Conservation (phyloP, 441 rosid genomes). For the Erodium moschatum region DNA sequence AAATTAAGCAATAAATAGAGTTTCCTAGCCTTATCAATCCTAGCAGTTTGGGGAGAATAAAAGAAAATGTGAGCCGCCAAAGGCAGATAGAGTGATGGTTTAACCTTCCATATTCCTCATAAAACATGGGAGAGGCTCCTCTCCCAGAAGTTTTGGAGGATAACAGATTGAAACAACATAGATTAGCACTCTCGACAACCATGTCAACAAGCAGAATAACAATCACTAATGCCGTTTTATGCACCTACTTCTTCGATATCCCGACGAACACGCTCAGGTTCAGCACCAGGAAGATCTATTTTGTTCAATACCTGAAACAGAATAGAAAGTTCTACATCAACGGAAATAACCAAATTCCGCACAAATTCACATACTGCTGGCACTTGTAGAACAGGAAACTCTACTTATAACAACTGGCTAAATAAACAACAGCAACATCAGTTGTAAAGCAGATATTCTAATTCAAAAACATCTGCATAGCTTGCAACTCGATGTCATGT, state of each 20-base stretch:
- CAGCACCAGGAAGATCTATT: constrained; percentile 98
- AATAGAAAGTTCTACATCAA: constrained; percentile 18
- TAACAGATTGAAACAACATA: constrained; percentile 9
- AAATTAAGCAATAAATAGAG: not conserved
- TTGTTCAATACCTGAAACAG: constrained; percentile 73
- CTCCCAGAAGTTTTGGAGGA: not conserved
- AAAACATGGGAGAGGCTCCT: not conserved
- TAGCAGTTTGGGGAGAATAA: not conserved
- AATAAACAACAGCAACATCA: not conserved
- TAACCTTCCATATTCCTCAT: not conserved
- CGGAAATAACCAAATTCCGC: not conserved
- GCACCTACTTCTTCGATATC: constrained; percentile 97
- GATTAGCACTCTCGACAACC: constrained; percentile 15
- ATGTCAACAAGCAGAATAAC: not conserved
- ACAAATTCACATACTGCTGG: not conserved
- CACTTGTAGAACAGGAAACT: not conserved
- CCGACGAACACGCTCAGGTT: constrained; percentile 61
- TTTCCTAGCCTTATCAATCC: not conserved
- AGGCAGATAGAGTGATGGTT: not conserved
- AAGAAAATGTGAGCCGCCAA: not conserved
- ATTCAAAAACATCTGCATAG: not conserved
- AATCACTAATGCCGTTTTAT: constrained; percentile 22
- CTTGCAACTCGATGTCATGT: not conserved
- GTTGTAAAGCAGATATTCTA: not conserved
- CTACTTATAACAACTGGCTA: not conserved